Evolutionary conservation across 1,284 basidiomycete species (phyloP), one percentile per base, ranked within the genome.

Genomic region (Phellopilus nigrolimitatus): DNA sequence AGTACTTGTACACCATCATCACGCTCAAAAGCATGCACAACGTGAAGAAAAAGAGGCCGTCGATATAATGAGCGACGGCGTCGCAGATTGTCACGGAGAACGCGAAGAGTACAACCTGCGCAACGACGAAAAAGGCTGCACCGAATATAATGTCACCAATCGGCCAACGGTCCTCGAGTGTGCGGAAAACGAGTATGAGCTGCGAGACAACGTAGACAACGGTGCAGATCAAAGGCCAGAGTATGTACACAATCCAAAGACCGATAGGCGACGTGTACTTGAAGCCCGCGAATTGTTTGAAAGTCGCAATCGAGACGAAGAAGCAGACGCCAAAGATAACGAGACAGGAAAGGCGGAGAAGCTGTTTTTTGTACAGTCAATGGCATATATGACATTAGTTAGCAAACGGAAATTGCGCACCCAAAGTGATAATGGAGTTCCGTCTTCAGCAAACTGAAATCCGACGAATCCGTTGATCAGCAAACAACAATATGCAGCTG

Each of bases 1-100:
- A 98, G 70, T 95, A 95, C 69, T 98, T 98, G 81, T 99, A 99
- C 41, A 98, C 89, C 95, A 99, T 99, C 95, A 99, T 99, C 47
- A 99, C 94, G 61, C 88, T 88, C 34, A 99, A 76, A 44, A 99
- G 80, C 72, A 94, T 89, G 72, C 94, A 98, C 22, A 99, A 78
- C 28, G 90, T 86, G 71, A 93, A 95, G 80, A 99, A 97, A 79
- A 97, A 97, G 17, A 95, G 74, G 1, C 94, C 93, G 62, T 95
- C 92, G 63, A 97, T 92, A 71, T 97, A 97, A 70, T 97, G 94
- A 64, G 89, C 86, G 69, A 98, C 92, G 12, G 91, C 89, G 66
- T 95, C 83, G 70, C 95, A 99, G 57, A 99, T 97, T 34, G 84
- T 90, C 52, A 84, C 79, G 68, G 88, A 91, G 73, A 99, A 98